Base-by-base conservation (phyloP, 148 eudicot genomes). In the Dysphania ambrosioides region DNA sequence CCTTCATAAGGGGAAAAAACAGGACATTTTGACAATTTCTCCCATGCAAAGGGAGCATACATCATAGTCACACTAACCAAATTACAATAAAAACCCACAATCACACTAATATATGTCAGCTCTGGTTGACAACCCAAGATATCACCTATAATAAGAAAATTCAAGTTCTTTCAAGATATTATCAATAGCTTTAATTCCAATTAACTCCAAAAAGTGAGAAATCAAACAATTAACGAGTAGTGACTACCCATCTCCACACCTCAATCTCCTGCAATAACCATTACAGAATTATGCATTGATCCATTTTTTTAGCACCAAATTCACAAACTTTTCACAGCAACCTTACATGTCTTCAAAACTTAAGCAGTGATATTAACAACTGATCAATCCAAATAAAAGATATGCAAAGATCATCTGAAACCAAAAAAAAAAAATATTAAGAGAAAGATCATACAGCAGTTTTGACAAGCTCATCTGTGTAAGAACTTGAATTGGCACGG, bases 391-490 rank as follows among this genome's bases (percentile, higher is more conserved):
- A 3, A n/a, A 18, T 63, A 41, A 66, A 12, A 12, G 19, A 3
- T n/a, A 8, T 47, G 53, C 0, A 0, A 58, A 23, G 36, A n/a
- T n/a, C n/a, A n/a, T n/a, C 8, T 15, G 31, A 58, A 30, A 65
- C 21, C 0, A 9, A 38, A 11, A 38, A 38, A 35, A 61, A 30
- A 65, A 36, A 35, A 6, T 9, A 41, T 55, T 19, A 16, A 59
- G 27, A 38, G 2, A 21, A 24, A 60, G 53, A 49, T 78, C 84
- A 68, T 81, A 93, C 98, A 44, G 98, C 97, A 71, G 98, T 93
- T 79, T 89, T 83, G 70, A 91, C 79, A 73, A 93, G 98, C 75
- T 93, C 98, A 61, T 81, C 90, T 42, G 91, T 72, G 81, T 87
- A 93, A 36, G 93, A 85, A 77, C 88, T 80, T 78, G 92, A 82